A percentile compares a stretch with the other conserved stretches of the same genome.
phyloP scores from a whole-genome alignment of 2,329 filamentous ascomycete species.

The Fusarium fracticaudum region DNA sequence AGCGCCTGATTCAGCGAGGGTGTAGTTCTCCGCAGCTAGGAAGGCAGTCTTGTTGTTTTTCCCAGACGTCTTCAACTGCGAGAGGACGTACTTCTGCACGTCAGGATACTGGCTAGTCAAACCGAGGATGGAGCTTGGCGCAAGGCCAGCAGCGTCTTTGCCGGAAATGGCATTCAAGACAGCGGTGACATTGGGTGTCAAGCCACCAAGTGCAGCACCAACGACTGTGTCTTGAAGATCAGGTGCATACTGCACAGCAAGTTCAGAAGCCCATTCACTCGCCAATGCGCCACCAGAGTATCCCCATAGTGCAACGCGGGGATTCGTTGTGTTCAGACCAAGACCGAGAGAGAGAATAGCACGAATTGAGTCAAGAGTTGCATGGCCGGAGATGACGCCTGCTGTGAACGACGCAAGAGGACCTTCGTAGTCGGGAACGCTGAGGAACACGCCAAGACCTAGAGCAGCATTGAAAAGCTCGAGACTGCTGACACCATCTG shows the following conservation, averaged over 20 bases:
- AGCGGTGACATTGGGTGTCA: conserved; percentile 52
- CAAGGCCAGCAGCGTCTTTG: conserved; percentile 30
- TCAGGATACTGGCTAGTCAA: conserved; percentile 37
- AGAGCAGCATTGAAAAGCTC: conserved; percentile 8
- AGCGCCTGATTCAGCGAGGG: conserved; percentile 7
- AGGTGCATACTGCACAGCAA: conserved; percentile 62
- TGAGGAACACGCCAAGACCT: conserved; percentile 44
- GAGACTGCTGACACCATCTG: neutral
- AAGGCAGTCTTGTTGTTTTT: conserved; percentile 36
- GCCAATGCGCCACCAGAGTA: conserved; percentile 66
- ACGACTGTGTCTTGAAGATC: conserved; percentile 55
- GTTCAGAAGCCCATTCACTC: conserved; percentile 61
- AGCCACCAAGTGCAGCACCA: conserved; percentile 60
- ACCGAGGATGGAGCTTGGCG: conserved; percentile 32
- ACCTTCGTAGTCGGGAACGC: conserved; percentile 58
- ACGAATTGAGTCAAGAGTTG: conserved; percentile 56
- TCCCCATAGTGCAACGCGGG: conserved; percentile 60
- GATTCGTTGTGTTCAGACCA: conserved; percentile 37
- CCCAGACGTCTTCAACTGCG: conserved; percentile 28
- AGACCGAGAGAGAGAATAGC: conserved; percentile 50
- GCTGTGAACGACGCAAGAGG: conserved; percentile 56
- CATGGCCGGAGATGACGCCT: conserved; percentile 55
- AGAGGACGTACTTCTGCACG: conserved; percentile 21
- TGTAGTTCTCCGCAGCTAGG: conserved; percentile 25
- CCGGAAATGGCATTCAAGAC: conserved; percentile 49